A percentile compares a stretch with the other conserved stretches of the same genome.
Evolutionary conservation across 371 early-diverging fungal genomes (phyloP).

Genomic region (Mucor ambiguus): DNA sequence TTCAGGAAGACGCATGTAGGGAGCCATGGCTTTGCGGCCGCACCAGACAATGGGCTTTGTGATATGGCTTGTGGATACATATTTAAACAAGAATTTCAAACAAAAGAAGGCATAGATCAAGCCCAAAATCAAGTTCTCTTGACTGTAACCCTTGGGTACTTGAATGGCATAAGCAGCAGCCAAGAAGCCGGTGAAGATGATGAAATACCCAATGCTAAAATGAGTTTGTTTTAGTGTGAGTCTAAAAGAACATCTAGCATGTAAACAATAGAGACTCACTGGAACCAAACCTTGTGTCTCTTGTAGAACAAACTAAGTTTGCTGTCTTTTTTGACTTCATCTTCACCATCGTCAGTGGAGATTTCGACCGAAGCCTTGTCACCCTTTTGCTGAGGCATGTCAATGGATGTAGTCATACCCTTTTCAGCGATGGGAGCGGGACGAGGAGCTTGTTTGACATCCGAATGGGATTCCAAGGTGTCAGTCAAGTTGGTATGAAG

Average conservation of each 20-base stretch:
- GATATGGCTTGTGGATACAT: conserved; percentile 24
- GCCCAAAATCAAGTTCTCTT: conserved; percentile 32
- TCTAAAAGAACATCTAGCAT: background rate
- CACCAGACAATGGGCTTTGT: conserved; percentile 23
- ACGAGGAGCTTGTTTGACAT: conserved; percentile 6
- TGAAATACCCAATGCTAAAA: conserved; percentile 23
- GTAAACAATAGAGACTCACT: conserved; percentile 1
- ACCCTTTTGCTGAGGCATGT: conserved; percentile 4
- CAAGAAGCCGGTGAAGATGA: conserved; percentile 30
- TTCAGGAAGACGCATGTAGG: conserved; percentile 27
- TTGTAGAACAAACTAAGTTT: conserved; percentile 6
- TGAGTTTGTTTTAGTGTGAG: background rate
- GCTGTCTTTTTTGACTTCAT: conserved; percentile 15
- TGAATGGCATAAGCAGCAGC: conserved; percentile 30
- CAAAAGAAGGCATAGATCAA: conserved; percentile 32
- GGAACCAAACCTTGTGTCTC: conserved; percentile 8
- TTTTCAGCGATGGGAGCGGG: conserved; percentile 4
- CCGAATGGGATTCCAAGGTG: conserved; percentile 5
- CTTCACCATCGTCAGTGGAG: conserved; percentile 19
- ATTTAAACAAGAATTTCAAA: conserved; percentile 22
- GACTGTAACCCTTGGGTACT: conserved; percentile 34
- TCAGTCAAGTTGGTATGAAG: conserved; percentile 15
- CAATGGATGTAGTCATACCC: conserved; percentile 14
- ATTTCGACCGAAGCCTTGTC: conserved; percentile 10
- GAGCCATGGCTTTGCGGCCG: conserved; percentile 16